Percentiles rank a stretch among this genome's conserved stretches.
phyloP scores from a whole-genome alignment of 2,329 filamentous ascomycete genomes.

The Penicillium griseofulvum region DNA sequence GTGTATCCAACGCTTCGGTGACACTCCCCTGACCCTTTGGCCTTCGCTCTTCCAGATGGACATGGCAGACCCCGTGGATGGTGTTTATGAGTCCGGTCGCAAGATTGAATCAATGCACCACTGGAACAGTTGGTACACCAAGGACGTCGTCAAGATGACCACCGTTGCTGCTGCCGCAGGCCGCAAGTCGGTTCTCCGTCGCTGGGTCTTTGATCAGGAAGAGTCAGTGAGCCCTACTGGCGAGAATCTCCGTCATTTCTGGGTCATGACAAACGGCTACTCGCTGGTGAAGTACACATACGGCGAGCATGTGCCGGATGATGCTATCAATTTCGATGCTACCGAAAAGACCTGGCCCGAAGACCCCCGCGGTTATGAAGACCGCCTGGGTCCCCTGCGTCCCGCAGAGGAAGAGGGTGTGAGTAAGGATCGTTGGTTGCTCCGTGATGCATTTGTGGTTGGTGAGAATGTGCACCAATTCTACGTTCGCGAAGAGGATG shows the following conservation, averaged over 20 bases:
- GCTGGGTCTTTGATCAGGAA: conserved; percentile 46
- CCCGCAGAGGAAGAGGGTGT: conserved; percentile 41
- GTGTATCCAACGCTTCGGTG: conserved; percentile 42
- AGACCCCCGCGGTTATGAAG: conserved; percentile 42
- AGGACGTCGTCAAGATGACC: conserved; percentile 47
- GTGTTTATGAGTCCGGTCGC: conserved; percentile 45
- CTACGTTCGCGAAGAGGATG: conserved; percentile 41
- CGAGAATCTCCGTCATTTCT: conserved; percentile 38
- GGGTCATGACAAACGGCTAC: conserved; percentile 47
- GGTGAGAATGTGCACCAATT: conserved; percentile 46
- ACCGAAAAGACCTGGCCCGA: conserved; percentile 47
- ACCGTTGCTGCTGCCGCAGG: conserved; percentile 42
- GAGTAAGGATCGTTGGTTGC: conserved; percentile 43
- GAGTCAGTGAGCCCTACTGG: conserved; percentile 36
- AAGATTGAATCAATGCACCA: conserved; percentile 46
- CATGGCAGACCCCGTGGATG: conserved; percentile 42
- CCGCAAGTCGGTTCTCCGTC: conserved; percentile 42
- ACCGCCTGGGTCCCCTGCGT: conserved; percentile 41
- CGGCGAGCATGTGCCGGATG: conserved; percentile 34
- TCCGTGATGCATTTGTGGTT: conserved; percentile 39
- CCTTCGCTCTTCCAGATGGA: conserved; percentile 47
- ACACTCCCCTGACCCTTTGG: conserved; percentile 42
- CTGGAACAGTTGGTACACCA: conserved; percentile 46
- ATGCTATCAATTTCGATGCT: conserved; percentile 44
- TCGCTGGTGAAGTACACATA: conserved; percentile 45